These are phyloP conservation scores for Xylaria sp. DNA, from an alignment of 2,329 filamentous ascomycete species.

Conservation along the genomic window DNA sequence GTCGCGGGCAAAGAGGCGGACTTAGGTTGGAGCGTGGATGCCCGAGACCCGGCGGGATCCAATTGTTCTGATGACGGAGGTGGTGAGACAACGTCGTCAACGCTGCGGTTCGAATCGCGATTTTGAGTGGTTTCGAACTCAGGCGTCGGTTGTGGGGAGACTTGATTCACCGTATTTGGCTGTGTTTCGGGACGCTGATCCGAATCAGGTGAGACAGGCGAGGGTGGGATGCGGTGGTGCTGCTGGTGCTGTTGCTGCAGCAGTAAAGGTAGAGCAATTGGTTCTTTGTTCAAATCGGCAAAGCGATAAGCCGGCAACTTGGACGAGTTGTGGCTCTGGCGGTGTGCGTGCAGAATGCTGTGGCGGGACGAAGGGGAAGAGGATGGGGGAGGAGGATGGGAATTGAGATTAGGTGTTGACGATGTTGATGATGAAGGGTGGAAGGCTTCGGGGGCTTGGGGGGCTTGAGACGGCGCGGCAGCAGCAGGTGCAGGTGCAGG, in stretches of 20 bases:
- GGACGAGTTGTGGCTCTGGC: constrained; percentile 65
- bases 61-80: constrained; percentile 43
- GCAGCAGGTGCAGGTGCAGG: constrained; percentile 17
- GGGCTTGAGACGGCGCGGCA: constrained; percentile 18
- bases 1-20: constrained; percentile 44
- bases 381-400: constrained; percentile 16
- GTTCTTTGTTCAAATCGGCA: constrained; percentile 58
- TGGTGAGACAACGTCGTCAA: constrained; percentile 46
- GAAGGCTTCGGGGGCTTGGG: constrained; percentile 13
- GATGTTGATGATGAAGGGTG: constrained; percentile 21
- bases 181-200: constrained; percentile 47
- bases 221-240: constrained; percentile 50
- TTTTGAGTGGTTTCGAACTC: constrained; percentile 39
- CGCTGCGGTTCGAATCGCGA: constrained; percentile 22
- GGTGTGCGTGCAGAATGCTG: constrained; percentile 57
- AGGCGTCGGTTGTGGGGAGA: constrained; percentile 40
- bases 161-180: constrained; percentile 41
- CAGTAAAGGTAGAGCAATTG: constrained; percentile 51
- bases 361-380: constrained; percentile 25
- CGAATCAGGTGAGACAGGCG: constrained; percentile 54
- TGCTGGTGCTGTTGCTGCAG: constrained; percentile 50
- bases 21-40: constrained; percentile 53
- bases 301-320: constrained; percentile 67
- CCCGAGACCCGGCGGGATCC: constrained; percentile 50
- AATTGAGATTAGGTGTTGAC: constrained; percentile 20